Evolutionary conservation across 2,329 filamentous ascomycete genomes (phyloP).

Genomic region (Hyphodiscus sp.): DNA sequence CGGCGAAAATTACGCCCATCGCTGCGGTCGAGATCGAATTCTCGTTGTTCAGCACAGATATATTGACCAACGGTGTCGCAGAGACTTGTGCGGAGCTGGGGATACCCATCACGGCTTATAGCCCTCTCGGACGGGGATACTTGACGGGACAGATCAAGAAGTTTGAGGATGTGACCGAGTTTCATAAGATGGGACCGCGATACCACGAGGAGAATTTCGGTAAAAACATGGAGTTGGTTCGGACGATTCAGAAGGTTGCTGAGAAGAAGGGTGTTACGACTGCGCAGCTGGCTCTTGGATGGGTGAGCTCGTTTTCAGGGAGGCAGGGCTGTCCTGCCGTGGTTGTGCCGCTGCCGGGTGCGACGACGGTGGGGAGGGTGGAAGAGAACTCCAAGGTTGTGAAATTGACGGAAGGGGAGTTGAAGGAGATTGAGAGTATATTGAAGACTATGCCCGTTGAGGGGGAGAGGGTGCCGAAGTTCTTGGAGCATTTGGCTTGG

Average conservation of each 20-base stretch:
- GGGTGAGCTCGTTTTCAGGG: conserved; percentile 3
- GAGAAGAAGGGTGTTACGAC: conserved; percentile 50
- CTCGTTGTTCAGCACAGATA: conserved; percentile 30
- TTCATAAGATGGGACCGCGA: conserved; percentile 47
- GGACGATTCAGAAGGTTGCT: conserved; percentile 50
- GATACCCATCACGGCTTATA: conserved; percentile 56
- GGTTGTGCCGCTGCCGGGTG: conserved; percentile 37
- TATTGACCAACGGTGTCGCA: conserved; percentile 30
- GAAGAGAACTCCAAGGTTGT: conserved; percentile 25
- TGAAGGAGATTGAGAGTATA: conserved; percentile 23
- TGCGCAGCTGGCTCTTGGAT: conserved; percentile 48
- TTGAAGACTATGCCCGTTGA: conserved; percentile 1
- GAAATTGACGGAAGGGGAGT: conserved; percentile 21
- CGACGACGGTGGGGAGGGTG: conserved; percentile 20
- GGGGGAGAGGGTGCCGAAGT: not conserved
- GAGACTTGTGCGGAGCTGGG: conserved; percentile 49
- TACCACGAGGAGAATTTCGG: conserved; percentile 35
- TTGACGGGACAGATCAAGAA: conserved; percentile 44
- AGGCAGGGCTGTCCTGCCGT: conserved; percentile 30
- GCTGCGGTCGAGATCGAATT: conserved; percentile 37
- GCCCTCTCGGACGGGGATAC: conserved; percentile 61
- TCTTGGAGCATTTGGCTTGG: not conserved
- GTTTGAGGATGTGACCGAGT: conserved; percentile 45
- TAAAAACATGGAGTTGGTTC: conserved; percentile 56
- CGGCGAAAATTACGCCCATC: conserved; percentile 31